Conservation (phyloP, 2,329 filamentous ascomycete genomes). For the Hypocrella siamensis region DNA sequence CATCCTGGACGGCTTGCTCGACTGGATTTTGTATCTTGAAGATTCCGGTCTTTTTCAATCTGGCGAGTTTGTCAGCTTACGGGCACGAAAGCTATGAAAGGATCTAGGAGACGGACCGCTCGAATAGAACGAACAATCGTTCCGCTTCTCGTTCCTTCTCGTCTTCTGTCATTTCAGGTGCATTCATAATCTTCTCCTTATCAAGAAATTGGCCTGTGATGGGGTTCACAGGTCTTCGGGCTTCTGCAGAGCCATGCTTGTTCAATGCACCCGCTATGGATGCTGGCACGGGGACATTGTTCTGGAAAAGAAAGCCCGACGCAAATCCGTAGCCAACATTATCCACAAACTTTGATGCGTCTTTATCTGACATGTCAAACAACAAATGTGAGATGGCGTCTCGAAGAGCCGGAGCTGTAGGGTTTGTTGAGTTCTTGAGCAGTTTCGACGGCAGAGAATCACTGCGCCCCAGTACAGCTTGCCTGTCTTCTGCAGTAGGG, state of each 20-base stretch:
- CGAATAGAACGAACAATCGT: conserved; percentile 76
- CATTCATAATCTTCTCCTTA: conserved; percentile 41
- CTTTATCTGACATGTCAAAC: conserved; percentile 73
- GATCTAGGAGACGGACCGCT: conserved; percentile 41
- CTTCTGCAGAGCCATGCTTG: conserved; percentile 12
- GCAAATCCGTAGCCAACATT: conserved; percentile 95
- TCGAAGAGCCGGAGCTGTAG: conserved; percentile 54
- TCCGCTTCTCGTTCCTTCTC: conserved; percentile 91
- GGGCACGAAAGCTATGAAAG: no score
- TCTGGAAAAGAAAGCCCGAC: conserved; percentile 74
- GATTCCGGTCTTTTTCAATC: conserved; percentile 58
- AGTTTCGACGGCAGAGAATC: conserved; percentile 61
- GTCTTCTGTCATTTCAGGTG: conserved; percentile 69
- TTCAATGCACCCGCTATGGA: conserved; percentile 36
- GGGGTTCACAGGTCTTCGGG: conserved; percentile 48
- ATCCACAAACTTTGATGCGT: conserved; percentile 65
- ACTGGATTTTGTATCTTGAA: conserved; percentile 70
- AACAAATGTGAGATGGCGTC: conserved; percentile 63
- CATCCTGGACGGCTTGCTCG: conserved; percentile 50
- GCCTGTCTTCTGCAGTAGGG: conserved; percentile 62
- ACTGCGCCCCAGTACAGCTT: conserved; percentile 60
- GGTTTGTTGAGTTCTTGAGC: conserved; percentile 61
- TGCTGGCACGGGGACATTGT: conserved; percentile 63
- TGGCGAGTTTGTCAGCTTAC: conserved; percentile 8
- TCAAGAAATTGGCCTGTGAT: conserved; percentile 75